Percentiles rank a stretch among this genome's conserved stretches.
phyloP scores from a whole-genome alignment of 192 early-diverging fungal genomes.

The Rhizophagus clarus region DNA sequence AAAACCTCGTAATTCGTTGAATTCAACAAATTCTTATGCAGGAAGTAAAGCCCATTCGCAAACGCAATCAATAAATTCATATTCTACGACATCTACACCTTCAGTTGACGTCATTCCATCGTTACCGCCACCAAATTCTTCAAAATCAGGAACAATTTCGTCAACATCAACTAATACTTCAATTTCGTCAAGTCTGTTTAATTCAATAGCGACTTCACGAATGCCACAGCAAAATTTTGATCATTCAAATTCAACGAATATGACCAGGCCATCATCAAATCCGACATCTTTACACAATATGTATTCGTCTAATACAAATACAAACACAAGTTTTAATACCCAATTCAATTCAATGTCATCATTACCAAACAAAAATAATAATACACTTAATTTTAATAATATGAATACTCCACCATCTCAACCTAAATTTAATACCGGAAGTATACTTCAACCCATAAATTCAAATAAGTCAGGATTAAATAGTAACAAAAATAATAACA shows the following conservation, averaged over 20 bases:
- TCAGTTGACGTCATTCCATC: background rate
- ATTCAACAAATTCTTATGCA: background rate
- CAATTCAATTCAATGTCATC: background rate
- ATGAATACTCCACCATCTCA: background rate
- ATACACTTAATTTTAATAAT: background rate
- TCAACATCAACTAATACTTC: too few relatives aligned
- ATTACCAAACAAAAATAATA: background rate
- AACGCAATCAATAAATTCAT: background rate
- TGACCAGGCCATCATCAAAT: background rate
- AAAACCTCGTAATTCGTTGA: background rate
- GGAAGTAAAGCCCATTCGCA: background rate
- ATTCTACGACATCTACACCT: background rate
- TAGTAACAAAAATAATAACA: background rate
- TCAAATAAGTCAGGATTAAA: background rate
- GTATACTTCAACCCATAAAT: slow-evolving; percentile 1
- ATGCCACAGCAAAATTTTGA: background rate
- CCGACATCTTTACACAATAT: background rate
- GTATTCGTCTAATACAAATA: too few relatives aligned
- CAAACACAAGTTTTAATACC: background rate
- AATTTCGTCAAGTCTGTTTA: background rate
- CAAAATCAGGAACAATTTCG: background rate
- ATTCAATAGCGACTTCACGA: background rate
- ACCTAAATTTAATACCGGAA: background rate
- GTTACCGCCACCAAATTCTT: slow-evolving; percentile 1
- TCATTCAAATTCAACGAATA: background rate